These are phyloP conservation scores for Pseudogymnoascus sp. DNA, from an alignment of 2,329 filamentous ascomycete genomes.

Conservation along the genomic window DNA sequence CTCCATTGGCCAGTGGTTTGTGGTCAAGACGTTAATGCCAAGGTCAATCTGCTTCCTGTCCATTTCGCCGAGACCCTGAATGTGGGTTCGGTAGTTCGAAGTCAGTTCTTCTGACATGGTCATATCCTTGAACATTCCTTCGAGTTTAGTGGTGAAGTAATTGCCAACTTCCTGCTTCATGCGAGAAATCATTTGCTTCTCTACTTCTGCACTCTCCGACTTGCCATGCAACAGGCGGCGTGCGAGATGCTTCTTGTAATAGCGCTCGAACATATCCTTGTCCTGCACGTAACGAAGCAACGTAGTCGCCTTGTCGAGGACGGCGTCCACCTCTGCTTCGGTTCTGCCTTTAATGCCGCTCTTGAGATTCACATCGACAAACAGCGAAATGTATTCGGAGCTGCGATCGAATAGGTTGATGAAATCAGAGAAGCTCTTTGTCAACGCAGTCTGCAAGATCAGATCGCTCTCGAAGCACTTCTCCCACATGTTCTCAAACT, in stretches of 20 bases:
- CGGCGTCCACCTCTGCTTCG: slow-evolving; percentile 74
- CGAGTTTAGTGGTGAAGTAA: slow-evolving; percentile 85
- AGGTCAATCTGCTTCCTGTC: slow-evolving; percentile 66
- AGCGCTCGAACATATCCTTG: slow-evolving; percentile 91
- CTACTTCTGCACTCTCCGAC: slow-evolving; percentile 83
- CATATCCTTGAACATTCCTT: slow-evolving; percentile 98
- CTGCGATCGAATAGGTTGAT: slow-evolving; percentile 84
- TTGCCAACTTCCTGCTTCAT: slow-evolving; percentile 98
- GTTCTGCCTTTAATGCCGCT: slow-evolving; percentile 90
- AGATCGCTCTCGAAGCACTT: slow-evolving; percentile 70
- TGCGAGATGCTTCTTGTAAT: slow-evolving; percentile 96
- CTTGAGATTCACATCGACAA: slow-evolving; percentile 94
- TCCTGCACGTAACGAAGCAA: slow-evolving; percentile 84
- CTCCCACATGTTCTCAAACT: slow-evolving; percentile 76
- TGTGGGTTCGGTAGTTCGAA: slow-evolving; percentile 65
- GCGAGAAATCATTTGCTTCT: slow-evolving; percentile 89
- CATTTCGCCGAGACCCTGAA: slow-evolving; percentile 44
- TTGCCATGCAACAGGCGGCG: slow-evolving; percentile 82
- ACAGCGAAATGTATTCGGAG: slow-evolving; percentile 90
- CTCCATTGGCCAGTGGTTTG: slow-evolving; percentile 91
- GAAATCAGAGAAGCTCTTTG: slow-evolving; percentile 82
- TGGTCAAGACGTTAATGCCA: slow-evolving; percentile 77
- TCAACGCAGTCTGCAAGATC: slow-evolving; percentile 72
- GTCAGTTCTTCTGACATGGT: slow-evolving; percentile 79
- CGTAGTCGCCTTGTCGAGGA: slow-evolving; percentile 84